phyloP scores from a whole-genome alignment of 2,329 filamentous ascomycete species.

The Chrysoporthe puriensis region DNA sequence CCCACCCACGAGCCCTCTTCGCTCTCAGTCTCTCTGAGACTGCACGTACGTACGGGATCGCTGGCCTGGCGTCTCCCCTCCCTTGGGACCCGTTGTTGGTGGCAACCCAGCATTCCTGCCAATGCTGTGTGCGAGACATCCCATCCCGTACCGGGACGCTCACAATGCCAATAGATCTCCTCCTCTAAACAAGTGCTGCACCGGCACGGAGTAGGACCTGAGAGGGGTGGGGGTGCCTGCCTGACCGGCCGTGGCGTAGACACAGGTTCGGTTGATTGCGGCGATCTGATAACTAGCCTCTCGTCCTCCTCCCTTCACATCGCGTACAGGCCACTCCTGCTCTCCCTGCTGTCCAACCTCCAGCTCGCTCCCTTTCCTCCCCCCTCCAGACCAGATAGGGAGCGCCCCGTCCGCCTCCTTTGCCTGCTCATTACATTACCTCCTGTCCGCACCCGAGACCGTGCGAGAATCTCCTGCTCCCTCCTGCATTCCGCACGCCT shows the following conservation, averaged over 20 bases:
- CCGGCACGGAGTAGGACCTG: not conserved
- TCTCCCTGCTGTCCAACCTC: conserved; percentile 9
- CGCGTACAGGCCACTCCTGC: conserved; percentile 2
- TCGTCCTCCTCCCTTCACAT: conserved; percentile 14
- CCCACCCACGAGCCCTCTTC: not conserved
- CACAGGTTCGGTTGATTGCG: conserved; percentile 1
- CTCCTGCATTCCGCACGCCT: not conserved
- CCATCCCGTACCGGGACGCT: conserved; percentile 14
- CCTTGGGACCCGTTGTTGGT: conserved; percentile 23
- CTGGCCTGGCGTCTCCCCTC: conserved; percentile 18
- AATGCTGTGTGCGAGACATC: conserved; percentile 20
- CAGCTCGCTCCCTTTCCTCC: not conserved
- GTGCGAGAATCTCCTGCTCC: not conserved
- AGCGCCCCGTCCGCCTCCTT: not conserved
- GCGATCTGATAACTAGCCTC: conserved; percentile 19
- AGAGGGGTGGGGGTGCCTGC: not conserved
- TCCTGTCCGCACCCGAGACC: not conserved
- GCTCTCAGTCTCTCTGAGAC: not conserved
- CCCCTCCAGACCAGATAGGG: conserved; percentile 8
- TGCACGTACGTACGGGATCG: not conserved
- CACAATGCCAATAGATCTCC: conserved; percentile 22
- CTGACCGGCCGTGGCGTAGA: conserved; percentile 11
- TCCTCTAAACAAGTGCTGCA: conserved; percentile 4
- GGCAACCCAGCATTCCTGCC: conserved; percentile 24
- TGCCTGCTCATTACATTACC: too few species aligned